A percentile compares a stretch with the other conserved stretches of the same genome.
Evolutionary conservation across 2,329 filamentous ascomycete species (phyloP).

Genomic region (Penicillium sp.): DNA sequence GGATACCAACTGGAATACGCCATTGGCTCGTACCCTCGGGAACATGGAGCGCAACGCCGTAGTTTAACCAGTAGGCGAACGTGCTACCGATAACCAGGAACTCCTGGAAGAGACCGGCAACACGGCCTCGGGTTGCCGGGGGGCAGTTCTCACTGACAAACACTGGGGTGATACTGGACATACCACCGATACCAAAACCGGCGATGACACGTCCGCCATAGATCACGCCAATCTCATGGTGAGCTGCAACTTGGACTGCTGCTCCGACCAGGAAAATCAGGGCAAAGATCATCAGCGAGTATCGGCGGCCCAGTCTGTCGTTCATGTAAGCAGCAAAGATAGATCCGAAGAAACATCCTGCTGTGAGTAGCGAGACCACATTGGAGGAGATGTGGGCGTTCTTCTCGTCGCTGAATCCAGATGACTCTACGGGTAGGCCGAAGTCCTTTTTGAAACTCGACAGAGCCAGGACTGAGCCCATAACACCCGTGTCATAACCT

Average conservation of each 20-base stretch:
- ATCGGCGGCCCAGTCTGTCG: conserved; percentile 34
- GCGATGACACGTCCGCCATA: conserved; percentile 39
- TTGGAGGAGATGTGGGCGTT: conserved; percentile 40
- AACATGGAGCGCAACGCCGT: conserved; percentile 48
- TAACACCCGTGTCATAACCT: conserved; percentile 45
- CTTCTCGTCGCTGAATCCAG: conserved; percentile 30
- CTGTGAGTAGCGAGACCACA: conserved; percentile 37
- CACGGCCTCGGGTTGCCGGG: conserved; percentile 30
- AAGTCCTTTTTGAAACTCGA: conserved; percentile 42
- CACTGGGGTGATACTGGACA: conserved; percentile 38
- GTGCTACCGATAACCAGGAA: conserved; percentile 44
- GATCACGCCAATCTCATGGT: conserved; percentile 31
- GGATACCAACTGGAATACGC: conserved; percentile 52
- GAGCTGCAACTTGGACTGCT: conserved; percentile 31
- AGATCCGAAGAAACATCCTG: conserved; percentile 40
- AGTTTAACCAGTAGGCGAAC: conserved; percentile 53
- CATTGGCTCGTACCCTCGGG: conserved; percentile 48
- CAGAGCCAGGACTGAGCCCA: conserved; percentile 40
- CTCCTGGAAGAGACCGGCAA: conserved; percentile 37
- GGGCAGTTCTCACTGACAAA: conserved; percentile 37
- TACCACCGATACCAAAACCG: conserved; percentile 37
- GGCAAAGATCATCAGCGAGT: conserved; percentile 34
- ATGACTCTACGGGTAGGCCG: conserved; percentile 31
- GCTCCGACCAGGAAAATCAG: conserved; percentile 35
- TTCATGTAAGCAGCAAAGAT: conserved; percentile 35